Conservation (phyloP, 768 basidiomycete genomes). For the Kockovaella imperatae region DNA sequence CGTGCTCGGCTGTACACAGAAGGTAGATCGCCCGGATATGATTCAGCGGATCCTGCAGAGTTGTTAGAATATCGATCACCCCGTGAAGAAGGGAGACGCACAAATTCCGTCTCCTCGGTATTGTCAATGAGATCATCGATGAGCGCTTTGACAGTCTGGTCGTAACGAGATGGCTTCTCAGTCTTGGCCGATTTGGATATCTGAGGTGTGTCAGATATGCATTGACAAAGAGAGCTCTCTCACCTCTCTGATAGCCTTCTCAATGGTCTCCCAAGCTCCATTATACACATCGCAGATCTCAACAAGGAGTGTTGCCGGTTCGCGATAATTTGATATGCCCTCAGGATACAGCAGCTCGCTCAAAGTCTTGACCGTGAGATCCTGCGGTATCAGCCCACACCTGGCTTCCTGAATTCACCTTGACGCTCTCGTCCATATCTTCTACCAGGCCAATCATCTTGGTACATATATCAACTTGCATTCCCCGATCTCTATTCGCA, state of each 20-base stretch:
- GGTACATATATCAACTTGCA: slow-evolving; percentile 70
- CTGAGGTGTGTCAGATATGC: too few species aligned
- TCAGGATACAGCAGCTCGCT: slow-evolving; percentile 78
- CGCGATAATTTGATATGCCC: slow-evolving; percentile 47
- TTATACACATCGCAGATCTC: slow-evolving; percentile 71
- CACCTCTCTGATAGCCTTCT: slow-evolving; percentile 68
- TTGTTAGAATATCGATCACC: too few species aligned
- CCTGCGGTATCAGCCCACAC: slow-evolving; percentile 45
- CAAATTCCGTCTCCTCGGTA: slow-evolving; percentile 59
- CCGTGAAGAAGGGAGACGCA: slow-evolving; percentile 36
- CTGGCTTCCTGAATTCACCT: slow-evolving; percentile 45
- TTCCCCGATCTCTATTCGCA: slow-evolving; percentile 52
- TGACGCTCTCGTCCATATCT: slow-evolving; percentile 92
- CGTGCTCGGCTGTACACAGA: slow-evolving; percentile 48
- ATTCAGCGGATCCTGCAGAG: slow-evolving; percentile 23
- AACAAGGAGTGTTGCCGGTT: slow-evolving; percentile 64
- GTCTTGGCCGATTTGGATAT: background rate
- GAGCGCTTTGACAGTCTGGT: slow-evolving; percentile 71
- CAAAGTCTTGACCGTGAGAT: slow-evolving; percentile 77
- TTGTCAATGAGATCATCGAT: slow-evolving; percentile 87
- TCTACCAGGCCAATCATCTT: slow-evolving; percentile 73
- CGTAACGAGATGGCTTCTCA: slow-evolving; percentile 10
- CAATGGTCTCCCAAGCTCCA: slow-evolving; percentile 74
- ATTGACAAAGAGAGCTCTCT: background rate
- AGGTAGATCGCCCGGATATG: slow-evolving; percentile 32